Percentiles rank a stretch among this genome's conserved stretches.
Evolutionary conservation across 768 basidiomycete genomes (phyloP).

Genomic region (Boletus eberwhitei): DNA sequence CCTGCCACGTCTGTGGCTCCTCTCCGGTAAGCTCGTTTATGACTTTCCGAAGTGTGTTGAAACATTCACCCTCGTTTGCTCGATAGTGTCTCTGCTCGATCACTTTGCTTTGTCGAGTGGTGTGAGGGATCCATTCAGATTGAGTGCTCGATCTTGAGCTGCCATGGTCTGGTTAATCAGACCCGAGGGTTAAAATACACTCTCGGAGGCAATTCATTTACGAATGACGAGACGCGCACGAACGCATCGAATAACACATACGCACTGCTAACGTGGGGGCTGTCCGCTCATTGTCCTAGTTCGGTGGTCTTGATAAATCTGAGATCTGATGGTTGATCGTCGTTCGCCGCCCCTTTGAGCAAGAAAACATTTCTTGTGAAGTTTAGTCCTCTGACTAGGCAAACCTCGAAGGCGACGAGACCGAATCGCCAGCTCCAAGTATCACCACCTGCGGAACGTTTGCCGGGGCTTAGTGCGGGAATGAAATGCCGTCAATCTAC

Average conservation of each 20-base stretch:
- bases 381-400: neutral
- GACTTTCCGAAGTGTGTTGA: slow-evolving; percentile 17
- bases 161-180: neutral
- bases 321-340: neutral
- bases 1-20: slow-evolving; percentile 16
- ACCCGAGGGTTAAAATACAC: slow-evolving; percentile 10
- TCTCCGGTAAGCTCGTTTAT: slow-evolving; percentile 19
- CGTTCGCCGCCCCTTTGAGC: neutral
- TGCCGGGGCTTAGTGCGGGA: neutral
- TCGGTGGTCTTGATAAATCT: neutral
- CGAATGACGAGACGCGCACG: neutral
- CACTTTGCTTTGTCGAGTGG: slow-evolving; percentile 12
- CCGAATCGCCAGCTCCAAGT: neutral
- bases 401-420: neutral
- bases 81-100: slow-evolving; percentile 20
- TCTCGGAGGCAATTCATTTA: neutral
- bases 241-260: neutral
- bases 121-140: neutral
- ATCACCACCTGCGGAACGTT: neutral
- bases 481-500: too few relatives aligned
- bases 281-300: neutral
- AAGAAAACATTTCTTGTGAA: neutral
- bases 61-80: slow-evolving; percentile 20
- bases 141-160: neutral
- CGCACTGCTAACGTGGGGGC: slow-evolving; percentile 2